Evolutionary conservation across 2,329 filamentous ascomycete genomes (phyloP).

Genomic region (Alternaria arborescens): DNA sequence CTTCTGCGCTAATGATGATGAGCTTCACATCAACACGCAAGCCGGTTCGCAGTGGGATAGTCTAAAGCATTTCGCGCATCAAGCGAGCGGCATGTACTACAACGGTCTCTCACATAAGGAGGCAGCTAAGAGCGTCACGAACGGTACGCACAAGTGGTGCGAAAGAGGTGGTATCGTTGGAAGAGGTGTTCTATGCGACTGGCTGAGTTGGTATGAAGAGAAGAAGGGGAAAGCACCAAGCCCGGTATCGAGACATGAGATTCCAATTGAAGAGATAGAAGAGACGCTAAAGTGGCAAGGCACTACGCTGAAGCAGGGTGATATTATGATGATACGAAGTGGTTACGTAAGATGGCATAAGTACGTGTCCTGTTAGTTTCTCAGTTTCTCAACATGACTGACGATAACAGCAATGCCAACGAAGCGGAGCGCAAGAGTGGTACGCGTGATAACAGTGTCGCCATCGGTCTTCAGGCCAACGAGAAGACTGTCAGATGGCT

Average conservation of each 20-base stretch:
- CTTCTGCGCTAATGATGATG: constrained; percentile 43
- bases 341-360: constrained; percentile 59
- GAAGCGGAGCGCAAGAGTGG: constrained; percentile 38
- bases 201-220: constrained; percentile 44
- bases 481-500: constrained; percentile 49
- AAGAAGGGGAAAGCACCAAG: constrained; percentile 39
- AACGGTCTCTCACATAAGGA: constrained; percentile 45
- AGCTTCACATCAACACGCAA: constrained; percentile 46
- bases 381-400: not conserved
- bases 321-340: constrained; percentile 48
- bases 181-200: constrained; percentile 45
- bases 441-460: constrained; percentile 44
- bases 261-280: constrained; percentile 41
- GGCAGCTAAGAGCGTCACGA: constrained; percentile 30
- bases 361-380: constrained; percentile 15
- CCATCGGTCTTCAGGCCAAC: constrained; percentile 45
- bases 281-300: constrained; percentile 44
- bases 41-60: constrained; percentile 49
- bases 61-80: constrained; percentile 48
- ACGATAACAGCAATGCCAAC: constrained; percentile 32
- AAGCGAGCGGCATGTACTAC: constrained; percentile 39
- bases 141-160: constrained; percentile 50
- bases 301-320: constrained; percentile 39
- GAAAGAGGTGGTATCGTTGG: constrained; percentile 49
- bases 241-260: constrained; percentile 41